These are phyloP conservation scores for Eleusine indica DNA, from an alignment of 176 grass and related monocot species.

Conservation along the genomic window DNA sequence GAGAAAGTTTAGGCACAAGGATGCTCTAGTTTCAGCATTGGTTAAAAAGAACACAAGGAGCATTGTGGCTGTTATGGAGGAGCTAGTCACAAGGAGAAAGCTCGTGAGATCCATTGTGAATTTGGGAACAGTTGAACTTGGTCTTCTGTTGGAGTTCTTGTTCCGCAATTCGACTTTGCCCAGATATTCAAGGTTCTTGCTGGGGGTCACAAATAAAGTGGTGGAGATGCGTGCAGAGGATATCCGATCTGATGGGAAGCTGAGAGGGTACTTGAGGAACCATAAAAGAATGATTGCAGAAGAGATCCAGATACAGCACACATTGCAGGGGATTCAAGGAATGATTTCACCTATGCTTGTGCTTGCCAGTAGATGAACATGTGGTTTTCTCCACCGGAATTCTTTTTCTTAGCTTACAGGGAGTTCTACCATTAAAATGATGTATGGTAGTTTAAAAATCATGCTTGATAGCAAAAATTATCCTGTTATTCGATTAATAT, in stretches of 20 bases:
- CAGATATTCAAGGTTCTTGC: constrained; percentile 68
- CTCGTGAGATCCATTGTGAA: constrained; percentile 67
- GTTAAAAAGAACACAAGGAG: constrained; percentile 56
- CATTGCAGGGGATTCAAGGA: constrained; percentile 84
- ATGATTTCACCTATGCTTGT: constrained; percentile 88
- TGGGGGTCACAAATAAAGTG: constrained; percentile 76
- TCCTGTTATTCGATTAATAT: neutral
- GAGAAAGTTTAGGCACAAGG: constrained; percentile 84
- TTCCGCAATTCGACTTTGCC: constrained; percentile 66
- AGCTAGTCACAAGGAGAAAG: constrained; percentile 83
- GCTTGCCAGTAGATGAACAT: constrained; percentile 66
- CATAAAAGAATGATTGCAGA: constrained; percentile 64
- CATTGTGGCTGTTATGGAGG: constrained; percentile 80
- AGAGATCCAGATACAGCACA: constrained; percentile 84
- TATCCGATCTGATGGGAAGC: constrained; percentile 53
- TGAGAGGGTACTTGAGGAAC: constrained; percentile 61
- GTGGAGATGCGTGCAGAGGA: constrained; percentile 70
- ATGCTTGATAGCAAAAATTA: constrained; percentile 20
- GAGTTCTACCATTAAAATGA: neutral
- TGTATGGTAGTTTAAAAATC: constrained; percentile 31
- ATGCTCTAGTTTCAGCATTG: constrained; percentile 71
- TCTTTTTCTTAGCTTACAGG: neutral
- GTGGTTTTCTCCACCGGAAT: constrained; percentile 16
- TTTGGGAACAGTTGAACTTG: constrained; percentile 63
- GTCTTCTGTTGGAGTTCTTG: constrained; percentile 62